Conservation (phyloP, 495 filamentous ascomycete genomes). For the Lasiosphaeris hirsuta region DNA sequence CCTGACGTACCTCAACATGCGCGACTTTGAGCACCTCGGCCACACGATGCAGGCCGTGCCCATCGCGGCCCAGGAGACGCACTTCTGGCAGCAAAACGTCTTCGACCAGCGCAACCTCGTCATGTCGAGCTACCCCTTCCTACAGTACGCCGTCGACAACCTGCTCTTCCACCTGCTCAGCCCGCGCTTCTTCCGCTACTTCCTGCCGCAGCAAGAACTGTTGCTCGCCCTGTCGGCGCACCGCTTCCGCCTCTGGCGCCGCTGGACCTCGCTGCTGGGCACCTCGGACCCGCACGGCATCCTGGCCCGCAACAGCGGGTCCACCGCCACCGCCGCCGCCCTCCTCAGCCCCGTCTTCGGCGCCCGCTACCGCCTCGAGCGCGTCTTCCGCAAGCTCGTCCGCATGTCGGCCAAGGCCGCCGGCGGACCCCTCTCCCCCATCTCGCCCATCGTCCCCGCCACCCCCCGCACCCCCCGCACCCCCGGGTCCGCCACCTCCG, state of each 20-base stretch:
- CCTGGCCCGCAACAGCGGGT: slow-evolving; percentile 13
- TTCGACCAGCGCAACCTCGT: slow-evolving; percentile 28
- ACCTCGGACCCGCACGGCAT: slow-evolving; percentile 25
- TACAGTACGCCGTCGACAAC: slow-evolving; percentile 36
- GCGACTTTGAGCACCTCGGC: slow-evolving; percentile 32
- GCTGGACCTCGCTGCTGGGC: slow-evolving; percentile 36
- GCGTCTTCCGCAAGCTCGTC: slow-evolving; percentile 29
- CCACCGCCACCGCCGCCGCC: slow-evolving; percentile 5
- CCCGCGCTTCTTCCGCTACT: slow-evolving; percentile 32
- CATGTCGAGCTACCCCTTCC: slow-evolving; percentile 33
- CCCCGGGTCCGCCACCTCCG: background rate
- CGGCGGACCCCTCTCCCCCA: slow-evolving; percentile 11
- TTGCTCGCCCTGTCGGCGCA: slow-evolving; percentile 23
- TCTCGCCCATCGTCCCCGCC: slow-evolving; percentile 15
- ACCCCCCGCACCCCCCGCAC: slow-evolving; percentile 7
- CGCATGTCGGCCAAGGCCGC: slow-evolving; percentile 6
- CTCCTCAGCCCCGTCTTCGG: slow-evolving; percentile 35
- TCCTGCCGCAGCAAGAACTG: slow-evolving; percentile 33
- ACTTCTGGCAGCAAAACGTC: slow-evolving; percentile 13
- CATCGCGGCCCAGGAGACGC: background rate
- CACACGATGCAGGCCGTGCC: background rate
- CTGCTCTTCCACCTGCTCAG: slow-evolving; percentile 35
- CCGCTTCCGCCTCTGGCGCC: slow-evolving; percentile 32
- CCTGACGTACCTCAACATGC: slow-evolving; percentile 36
- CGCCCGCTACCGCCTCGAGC: slow-evolving; percentile 28